Base-by-base conservation (phyloP, 352 stramenopile genomes). In the Phytophthora multivora region DNA sequence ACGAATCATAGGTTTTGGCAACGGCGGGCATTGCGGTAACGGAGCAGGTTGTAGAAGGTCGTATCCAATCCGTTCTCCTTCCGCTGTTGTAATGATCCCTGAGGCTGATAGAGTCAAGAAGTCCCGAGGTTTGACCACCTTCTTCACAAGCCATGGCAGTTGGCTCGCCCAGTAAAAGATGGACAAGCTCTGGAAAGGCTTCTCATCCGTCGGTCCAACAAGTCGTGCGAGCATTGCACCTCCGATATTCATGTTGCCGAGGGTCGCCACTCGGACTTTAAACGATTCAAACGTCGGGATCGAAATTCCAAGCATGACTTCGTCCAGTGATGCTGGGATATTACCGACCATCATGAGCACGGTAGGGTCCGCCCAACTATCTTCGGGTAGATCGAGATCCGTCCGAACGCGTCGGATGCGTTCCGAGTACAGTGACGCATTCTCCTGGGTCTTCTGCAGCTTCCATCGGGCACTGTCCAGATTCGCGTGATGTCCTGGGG, bases 261-360 rank as follows among this genome's bases (percentile, higher is more conserved):
- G 51, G 12, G 64, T 68, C 5, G 64, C 50, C 8, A 71, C 43
- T 3, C 68, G 81, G 8, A 79, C 46, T 59, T 71, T 52, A 10
- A 77, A 71, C 38, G 75, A 43, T 61, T 83, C 73, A 18, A 84
- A 80, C 9, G 77, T 69, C 3, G 69, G 68, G 2, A 66, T 60
- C 0, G 62, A 19, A 39, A 86, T 72, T 13, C 83, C 79, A 49
- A 84, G 80, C 79, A 90, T 88, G 50, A 88, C 65, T 35, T 90
- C 77, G 35, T 89, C 73, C 19, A 90, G 39, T n/a, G 68, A 47
- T 4, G 68, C 64, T 23, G 49, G 68, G 35, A 85, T 82, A 6
- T 59, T 80, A 5, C 78, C 75, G 30, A 74, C 70, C 51, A 76
- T 72, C 30, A 83, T 66, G 21, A 87, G 51, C 15, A 71, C 59